These are phyloP conservation scores for Malassezia brasiliensis DNA, from an alignment of 1,284 basidiomycete species.

Conservation along the genomic window DNA sequence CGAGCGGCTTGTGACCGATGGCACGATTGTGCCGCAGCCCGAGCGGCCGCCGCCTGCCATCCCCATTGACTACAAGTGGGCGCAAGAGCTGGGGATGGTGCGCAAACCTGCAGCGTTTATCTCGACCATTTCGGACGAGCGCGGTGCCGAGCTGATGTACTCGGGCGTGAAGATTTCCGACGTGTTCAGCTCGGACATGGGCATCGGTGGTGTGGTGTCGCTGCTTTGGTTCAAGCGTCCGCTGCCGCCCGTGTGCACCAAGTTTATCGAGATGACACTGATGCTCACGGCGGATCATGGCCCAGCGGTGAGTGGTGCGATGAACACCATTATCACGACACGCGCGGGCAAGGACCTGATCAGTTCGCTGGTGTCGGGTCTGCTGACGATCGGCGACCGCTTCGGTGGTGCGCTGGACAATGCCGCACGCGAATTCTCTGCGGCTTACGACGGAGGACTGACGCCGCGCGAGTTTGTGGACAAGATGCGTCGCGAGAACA, in stretches of 20 bases:
- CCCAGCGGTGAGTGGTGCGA: conserved; percentile 63
- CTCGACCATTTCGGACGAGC: conserved; percentile 98
- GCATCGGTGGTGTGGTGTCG: conserved; percentile 90
- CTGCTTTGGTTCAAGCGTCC: conserved; percentile 97
- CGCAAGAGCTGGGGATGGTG: conserved; percentile 88
- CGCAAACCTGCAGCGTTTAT: conserved; percentile 98
- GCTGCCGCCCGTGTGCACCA: conserved; percentile 47
- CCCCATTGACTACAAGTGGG: conserved; percentile 99
- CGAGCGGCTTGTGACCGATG: conserved; percentile 65
- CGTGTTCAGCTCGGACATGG: conserved; percentile 58
- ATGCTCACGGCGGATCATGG: conserved; percentile 97
- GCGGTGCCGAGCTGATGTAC: conserved; percentile 94
- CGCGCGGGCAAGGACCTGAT: conserved; percentile 98
- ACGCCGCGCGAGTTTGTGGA: conserved; percentile 97
- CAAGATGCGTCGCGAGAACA: conserved; percentile 86
- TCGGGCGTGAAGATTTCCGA: conserved; percentile 98
- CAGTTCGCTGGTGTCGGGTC: conserved; percentile 87
- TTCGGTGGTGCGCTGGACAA: conserved; percentile 99
- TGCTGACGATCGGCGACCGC: conserved; percentile 92
- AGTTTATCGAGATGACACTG: conserved; percentile 93
- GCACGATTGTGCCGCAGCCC: conserved; percentile 61
- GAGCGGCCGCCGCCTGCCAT: conserved; percentile 89
- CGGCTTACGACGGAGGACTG: conserved; percentile 74
- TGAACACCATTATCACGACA: conserved; percentile 98
- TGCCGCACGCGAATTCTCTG: conserved; percentile 79